Conservation (phyloP, 2,329 filamentous ascomycete species). For the Alternaria panax region DNA sequence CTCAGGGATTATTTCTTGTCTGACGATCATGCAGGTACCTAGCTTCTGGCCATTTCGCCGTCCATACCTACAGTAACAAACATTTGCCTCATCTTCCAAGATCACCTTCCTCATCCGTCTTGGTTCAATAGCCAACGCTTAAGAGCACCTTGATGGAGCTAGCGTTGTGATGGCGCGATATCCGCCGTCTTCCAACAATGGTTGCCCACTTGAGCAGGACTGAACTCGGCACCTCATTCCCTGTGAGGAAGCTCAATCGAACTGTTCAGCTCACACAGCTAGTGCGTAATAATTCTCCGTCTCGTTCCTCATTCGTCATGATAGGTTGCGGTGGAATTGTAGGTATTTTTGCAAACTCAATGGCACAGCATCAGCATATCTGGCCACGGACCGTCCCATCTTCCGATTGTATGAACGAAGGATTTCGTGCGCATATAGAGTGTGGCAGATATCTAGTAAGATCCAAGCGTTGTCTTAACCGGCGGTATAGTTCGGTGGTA, state of each 20-base stretch:
- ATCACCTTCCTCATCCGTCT: constrained; percentile 8
- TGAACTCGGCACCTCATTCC: background rate
- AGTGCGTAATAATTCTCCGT: background rate
- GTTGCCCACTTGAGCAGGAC: background rate
- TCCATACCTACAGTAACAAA: background rate
- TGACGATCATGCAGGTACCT: constrained; percentile 3
- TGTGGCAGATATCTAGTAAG: background rate
- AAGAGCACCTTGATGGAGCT: background rate
- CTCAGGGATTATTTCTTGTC: background rate
- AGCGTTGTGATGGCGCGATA: background rate
- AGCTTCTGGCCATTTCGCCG: background rate
- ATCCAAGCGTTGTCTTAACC: background rate
- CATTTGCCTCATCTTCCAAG: too few relatives aligned
- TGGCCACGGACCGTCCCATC: background rate
- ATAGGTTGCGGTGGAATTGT: background rate
- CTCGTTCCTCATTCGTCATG: background rate
- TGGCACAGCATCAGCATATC: background rate
- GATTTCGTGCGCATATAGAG: background rate
- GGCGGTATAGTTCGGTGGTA: background rate
- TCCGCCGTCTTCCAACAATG: background rate
- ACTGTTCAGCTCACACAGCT: background rate
- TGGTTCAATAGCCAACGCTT: background rate
- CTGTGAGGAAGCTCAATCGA: background rate
- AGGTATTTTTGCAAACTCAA: background rate
- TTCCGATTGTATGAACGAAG: background rate